Evolutionary conservation across 345 rosid species (phyloP), one percentile per base, ranked within the genome.

Genomic region (Citrus sp.): DNA sequence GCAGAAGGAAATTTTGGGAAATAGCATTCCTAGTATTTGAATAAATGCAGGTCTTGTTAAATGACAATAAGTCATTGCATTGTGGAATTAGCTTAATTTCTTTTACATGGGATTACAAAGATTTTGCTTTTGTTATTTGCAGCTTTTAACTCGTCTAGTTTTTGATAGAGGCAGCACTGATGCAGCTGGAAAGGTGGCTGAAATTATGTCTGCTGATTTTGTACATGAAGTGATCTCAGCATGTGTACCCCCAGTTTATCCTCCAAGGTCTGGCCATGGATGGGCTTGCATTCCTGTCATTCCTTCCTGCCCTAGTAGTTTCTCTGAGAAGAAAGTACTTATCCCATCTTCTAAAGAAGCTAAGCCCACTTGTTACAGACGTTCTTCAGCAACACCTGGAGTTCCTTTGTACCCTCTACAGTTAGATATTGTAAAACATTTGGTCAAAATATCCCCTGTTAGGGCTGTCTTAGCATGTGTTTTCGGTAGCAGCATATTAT

Each of bases 141-240:
- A 95, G 99, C 90, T 95, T 83, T 89, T 95, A 87, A 93, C 98
- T 70, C 98, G 99, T 74, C 87, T 93, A 80, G 99, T 93, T 54
- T 95, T 95, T 87, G 98, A 93, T 75, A 89, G 93, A 69, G 93
- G 97, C 79, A 95, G 94, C 87, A 93, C 97, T 35, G 99, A 95
- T 84, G 98, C 99, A 79, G 99, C 99, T 77, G 93, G 87, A 21
- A 95, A 95, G 87, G 97, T 89, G 65, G 99, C 99, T 49, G 99
- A 92, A 74, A 89, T 95, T 56, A 95, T 95, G 98, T 87, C 86
- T 87, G 94, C 96, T 74, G 99, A 92, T 90, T 93, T 95, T 93
- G 97, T 95, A 72, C 98, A 93, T 88, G 99, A 95, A 86, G 94
- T 93, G 66, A 92, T 92, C 83, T 91, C 99, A 76, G 97, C 99